These are phyloP conservation scores for Tuber melanosporum DNA, from an alignment of 495 filamentous ascomycete genomes.

Conservation along the genomic window DNA sequence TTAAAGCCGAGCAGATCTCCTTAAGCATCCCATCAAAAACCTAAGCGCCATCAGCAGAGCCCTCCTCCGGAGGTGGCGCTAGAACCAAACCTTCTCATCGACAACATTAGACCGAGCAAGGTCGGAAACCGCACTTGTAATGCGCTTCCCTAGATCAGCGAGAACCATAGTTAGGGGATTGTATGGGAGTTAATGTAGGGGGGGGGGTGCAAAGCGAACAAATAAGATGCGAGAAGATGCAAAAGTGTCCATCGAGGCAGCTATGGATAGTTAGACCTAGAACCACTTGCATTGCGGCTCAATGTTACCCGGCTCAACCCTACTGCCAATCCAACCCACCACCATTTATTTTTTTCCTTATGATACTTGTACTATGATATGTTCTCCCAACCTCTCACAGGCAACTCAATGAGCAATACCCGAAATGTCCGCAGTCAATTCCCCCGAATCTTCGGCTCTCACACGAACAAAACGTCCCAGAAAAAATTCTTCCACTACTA, in stretches of 20 bases:
- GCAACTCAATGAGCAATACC: slow-evolving; percentile 9
- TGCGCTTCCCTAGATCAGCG: slow-evolving; percentile 95
- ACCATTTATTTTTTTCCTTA: not conserved
- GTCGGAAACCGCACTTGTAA: slow-evolving; percentile 92
- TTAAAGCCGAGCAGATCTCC: slow-evolving; percentile 85
- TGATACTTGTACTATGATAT: slow-evolving; percentile 10
- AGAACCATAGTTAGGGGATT: slow-evolving; percentile 68
- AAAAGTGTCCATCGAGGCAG: slow-evolving; percentile 21
- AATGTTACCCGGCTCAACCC: slow-evolving; percentile 19
- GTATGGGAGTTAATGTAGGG: slow-evolving; percentile 20
- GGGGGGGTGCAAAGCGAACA: slow-evolving; percentile 20
- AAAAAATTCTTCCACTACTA: not conserved
- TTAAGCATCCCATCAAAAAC: slow-evolving; percentile 97
- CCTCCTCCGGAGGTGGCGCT: slow-evolving; percentile 15
- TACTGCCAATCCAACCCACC: not conserved
- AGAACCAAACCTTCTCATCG: slow-evolving; percentile 74
- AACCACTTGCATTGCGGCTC: slow-evolving; percentile 24
- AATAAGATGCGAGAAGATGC: slow-evolving; percentile 6
- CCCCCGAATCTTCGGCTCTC: slow-evolving; percentile 14
- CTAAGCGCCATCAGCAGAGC: slow-evolving; percentile 47
- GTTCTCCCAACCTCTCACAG: slow-evolving; percentile 6
- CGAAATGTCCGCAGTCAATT: slow-evolving; percentile 19
- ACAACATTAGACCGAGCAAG: slow-evolving; percentile 84
- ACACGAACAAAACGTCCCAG: slow-evolving; percentile 16
- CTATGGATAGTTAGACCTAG: slow-evolving; percentile 7